These are phyloP conservation scores for Dactylorhiza incarnata DNA, from an alignment of 106 monocot genomes.

Conservation along the genomic window DNA sequence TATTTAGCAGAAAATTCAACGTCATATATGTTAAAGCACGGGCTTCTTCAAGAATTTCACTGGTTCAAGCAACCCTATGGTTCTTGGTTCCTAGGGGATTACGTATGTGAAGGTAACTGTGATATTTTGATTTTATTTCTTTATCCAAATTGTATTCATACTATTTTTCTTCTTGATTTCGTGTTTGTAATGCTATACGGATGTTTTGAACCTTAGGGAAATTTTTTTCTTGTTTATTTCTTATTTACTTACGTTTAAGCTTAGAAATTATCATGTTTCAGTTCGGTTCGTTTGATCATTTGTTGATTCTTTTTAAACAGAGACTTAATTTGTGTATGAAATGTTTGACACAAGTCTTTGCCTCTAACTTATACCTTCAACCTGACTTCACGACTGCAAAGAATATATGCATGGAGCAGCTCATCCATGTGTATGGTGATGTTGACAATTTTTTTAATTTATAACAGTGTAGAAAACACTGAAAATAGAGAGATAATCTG, in stretches of 20 bases:
- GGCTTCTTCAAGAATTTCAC: conserved; percentile 61
- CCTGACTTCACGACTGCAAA: no score
- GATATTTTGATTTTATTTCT: neutral
- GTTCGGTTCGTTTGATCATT: neutral
- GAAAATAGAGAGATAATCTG: no score
- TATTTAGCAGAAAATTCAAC: conserved; percentile 42
- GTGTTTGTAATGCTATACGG: neutral
- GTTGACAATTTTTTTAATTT: no score
- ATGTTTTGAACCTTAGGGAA: neutral
- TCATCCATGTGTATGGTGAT: no score
- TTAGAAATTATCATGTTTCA: neutral
- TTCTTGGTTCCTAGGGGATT: conserved; percentile 92
- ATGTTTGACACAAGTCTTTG: no score
- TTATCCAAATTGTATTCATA: neutral
- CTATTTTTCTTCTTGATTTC: neutral
- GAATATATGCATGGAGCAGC: no score
- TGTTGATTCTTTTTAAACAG: neutral
- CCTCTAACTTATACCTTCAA: no score
- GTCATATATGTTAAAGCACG: conserved; percentile 42
- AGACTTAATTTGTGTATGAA: no score
- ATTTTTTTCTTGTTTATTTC: neutral
- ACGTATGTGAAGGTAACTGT: conserved; percentile 72
- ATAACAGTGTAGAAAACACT: no score
- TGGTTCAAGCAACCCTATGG: conserved; percentile 95
- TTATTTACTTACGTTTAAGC: neutral